Percentiles rank a stretch among this genome's conserved stretches.
Evolutionary conservation across 306 rosid genomes (phyloP).

Genomic region (Myrica gale): DNA sequence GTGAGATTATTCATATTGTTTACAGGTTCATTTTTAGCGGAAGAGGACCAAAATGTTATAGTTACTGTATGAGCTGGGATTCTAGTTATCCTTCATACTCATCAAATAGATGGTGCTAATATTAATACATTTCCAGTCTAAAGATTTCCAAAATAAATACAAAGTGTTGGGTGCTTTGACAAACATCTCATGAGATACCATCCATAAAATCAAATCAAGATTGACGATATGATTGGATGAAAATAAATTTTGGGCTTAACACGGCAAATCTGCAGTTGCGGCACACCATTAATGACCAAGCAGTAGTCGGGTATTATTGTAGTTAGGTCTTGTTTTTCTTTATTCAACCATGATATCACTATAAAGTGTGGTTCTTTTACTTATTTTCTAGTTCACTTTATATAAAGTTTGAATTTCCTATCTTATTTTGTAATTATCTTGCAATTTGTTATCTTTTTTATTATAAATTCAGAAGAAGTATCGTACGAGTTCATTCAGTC

Average conservation of each 20-base stretch:
- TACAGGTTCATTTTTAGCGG: too few relatives aligned
- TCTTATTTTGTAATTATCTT: too few relatives aligned
- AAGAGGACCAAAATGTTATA: too few relatives aligned
- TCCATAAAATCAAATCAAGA: background rate
- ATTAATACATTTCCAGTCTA: background rate
- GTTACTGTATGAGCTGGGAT: too few relatives aligned
- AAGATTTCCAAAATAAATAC: background rate
- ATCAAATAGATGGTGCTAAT: background rate
- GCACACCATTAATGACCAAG: background rate
- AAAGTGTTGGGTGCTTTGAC: background rate
- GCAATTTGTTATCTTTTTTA: too few relatives aligned
- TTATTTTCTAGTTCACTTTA: background rate
- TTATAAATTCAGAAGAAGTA: too few relatives aligned
- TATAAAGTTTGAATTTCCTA: too few relatives aligned
- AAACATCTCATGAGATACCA: background rate
- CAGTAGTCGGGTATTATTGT: background rate
- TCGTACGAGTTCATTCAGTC: too few relatives aligned
- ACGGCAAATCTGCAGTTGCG: background rate
- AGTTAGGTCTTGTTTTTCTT: too few relatives aligned
- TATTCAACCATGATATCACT: background rate
- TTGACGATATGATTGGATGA: background rate
- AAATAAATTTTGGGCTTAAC: background rate
- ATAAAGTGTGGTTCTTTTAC: background rate
- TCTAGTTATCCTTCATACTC: background rate
- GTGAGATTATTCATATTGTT: too few relatives aligned